Conservation (phyloP, 495 filamentous ascomycete genomes). For the Podospora sp. region DNA sequence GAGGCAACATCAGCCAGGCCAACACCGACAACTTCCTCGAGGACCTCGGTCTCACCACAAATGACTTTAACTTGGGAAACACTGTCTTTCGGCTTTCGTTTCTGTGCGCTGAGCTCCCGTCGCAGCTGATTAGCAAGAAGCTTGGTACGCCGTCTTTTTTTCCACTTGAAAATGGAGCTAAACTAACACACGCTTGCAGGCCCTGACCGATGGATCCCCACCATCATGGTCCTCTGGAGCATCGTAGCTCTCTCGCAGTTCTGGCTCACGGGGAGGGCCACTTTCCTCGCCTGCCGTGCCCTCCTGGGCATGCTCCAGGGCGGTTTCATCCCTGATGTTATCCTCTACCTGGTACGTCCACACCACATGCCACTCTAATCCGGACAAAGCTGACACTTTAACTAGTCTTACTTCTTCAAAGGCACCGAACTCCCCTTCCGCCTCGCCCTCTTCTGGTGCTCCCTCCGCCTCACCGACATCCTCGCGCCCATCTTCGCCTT, state of each 20-base stretch:
- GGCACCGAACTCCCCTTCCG: conserved; percentile 53
- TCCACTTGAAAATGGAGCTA: too few species aligned
- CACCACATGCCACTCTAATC: not conserved
- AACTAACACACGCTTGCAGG: conserved; percentile 7
- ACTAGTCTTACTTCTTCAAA: conserved; percentile 56
- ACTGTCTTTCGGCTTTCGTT: conserved; percentile 73
- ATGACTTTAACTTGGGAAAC: conserved; percentile 62
- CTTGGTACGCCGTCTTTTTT: conserved; percentile 55
- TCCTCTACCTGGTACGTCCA: conserved; percentile 33
- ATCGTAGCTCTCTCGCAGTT: conserved; percentile 43
- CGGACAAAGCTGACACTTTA: not conserved
- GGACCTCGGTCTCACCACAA: conserved; percentile 33
- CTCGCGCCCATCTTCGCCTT: conserved; percentile 53
- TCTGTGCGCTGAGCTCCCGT: conserved; percentile 70
- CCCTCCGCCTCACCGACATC: conserved; percentile 50
- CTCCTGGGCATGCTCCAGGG: conserved; percentile 49
- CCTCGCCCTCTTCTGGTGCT: conserved; percentile 50
- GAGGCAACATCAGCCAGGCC: conserved; percentile 34
- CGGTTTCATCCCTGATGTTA: conserved; percentile 56
- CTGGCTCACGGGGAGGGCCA: conserved; percentile 33
- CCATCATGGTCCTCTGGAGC: conserved; percentile 54
- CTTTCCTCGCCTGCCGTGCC: conserved; percentile 44
- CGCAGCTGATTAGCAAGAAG: conserved; percentile 68
- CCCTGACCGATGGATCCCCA: conserved; percentile 74
- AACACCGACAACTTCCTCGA: conserved; percentile 42